Base-by-base conservation (phyloP, 2,329 filamentous ascomycete species). In the Epichloe gansuensis region DNA sequence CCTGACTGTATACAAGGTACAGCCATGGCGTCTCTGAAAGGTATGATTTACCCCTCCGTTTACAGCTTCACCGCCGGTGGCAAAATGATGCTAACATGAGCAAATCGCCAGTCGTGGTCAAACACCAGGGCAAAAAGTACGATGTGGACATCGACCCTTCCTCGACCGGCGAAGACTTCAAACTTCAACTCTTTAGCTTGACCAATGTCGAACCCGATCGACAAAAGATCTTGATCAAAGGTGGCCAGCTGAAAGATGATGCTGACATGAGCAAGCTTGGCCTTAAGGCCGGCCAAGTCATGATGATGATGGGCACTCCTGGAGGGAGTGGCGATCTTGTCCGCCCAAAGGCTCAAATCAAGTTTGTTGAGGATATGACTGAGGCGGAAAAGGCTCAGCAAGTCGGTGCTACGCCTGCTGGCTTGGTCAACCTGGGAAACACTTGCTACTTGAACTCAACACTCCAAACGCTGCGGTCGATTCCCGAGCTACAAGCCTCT, bases 371-470 rank as follows among this genome's bases (percentile, higher is more conserved):
- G 70, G 93, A 98, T 67, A 96, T 98, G 91, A 94, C 88, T 27
- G 90, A 95, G 66, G 90, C 89, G 34, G 91, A 97, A 68, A 81
- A 83, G 50, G 91, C 93, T 23, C 82, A 83, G 67, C 80, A 85
- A 64, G 85, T 84, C 54, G 89, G 88, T 53, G 90, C 90, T 47
- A 91, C 79, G 45, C 93, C 94, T 2, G 86, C 90, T 52, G 93
- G 93, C 46, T 73, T 98, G 55, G 79, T 86, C 66, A 98, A 98
- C 64, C 74, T 96, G 55, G 93, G 94, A 60, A 98, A 98, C 69
- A 98, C 94, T 4, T 98, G 93, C 74, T 98, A 98, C 67, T 82
- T 97, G 63, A 98, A 98, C 75, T 93, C 93, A 48, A 95, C 91
- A 0, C 76, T 98, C n/a, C 94, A 98, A 68, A 85, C 89, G 4